Base-by-base conservation (phyloP, 768 basidiomycete species). In the Suillus americanus region DNA sequence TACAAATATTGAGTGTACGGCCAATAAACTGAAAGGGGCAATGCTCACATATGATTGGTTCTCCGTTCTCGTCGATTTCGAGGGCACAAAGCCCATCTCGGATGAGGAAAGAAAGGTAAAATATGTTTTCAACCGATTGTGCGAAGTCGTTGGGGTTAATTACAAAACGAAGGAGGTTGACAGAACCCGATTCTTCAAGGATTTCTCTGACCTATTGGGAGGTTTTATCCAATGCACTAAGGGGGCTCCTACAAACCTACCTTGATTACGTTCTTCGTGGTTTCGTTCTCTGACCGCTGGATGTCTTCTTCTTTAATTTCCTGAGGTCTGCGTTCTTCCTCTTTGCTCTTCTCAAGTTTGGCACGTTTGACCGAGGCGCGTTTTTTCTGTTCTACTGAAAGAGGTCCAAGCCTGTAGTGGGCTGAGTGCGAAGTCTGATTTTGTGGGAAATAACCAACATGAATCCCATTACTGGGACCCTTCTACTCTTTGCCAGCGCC, bases 91-190 rank as follows among this genome's bases (percentile, higher is more conserved):
- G 85, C 3, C 91, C 94, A 67, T 96, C 92, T 37, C 91, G 85
- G 54, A 97, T 91, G 66, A 97, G 82, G 79, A 99, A 99, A 0
- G 94, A 94, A 2, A 97, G 82, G 72, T 97, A 95, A 75, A 99
- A 99, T 28, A 97, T 81, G 74, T 99, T 99, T 78, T 99, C 97
- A 16, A 99, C 94, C 0, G 92, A 94, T 73, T 99, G 97, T 0
- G 89, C 91, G 72, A 94, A 99, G 70, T 91, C 88, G 35, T 89
- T 77, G 14, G 97, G 97, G 73, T 99, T 97, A 67, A 97, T 81
- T 61, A 98, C 82, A 71, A 98, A 91, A 65, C 83, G 78, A 80
- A 98, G 98, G 35, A 97, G 76, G 70, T 97, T 97, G 60, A 92
- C 82, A 8, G 74, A 70, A 37, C 76, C 78, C n/a, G 79, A 76